These are phyloP conservation scores for Acer negundo DNA, from an alignment of 345 rosid genomes.

Conservation along the genomic window DNA sequence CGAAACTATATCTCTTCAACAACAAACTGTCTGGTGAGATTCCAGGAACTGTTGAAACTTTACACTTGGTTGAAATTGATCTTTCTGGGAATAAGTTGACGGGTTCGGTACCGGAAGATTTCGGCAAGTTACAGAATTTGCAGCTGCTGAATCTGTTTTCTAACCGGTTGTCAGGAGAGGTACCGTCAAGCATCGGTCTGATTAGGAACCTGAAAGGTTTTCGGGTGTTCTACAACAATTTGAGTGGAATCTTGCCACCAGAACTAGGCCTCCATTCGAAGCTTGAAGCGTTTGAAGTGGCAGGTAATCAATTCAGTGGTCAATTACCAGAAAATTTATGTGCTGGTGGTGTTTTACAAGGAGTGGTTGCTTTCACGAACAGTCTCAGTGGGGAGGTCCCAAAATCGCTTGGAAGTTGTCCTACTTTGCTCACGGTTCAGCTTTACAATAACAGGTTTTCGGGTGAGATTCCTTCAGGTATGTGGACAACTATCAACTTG, in stretches of 20 bases:
- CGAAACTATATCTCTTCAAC: slow-evolving; percentile 33
- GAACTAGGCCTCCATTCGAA: slow-evolving; percentile 65
- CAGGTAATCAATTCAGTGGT: slow-evolving; percentile 63
- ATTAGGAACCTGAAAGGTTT: slow-evolving; percentile 45
- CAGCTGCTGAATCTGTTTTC: slow-evolving; percentile 31
- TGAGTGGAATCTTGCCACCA: slow-evolving; percentile 69
- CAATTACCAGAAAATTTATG: slow-evolving; percentile 70
- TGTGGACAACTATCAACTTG: slow-evolving; percentile 63
- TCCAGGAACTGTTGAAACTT: slow-evolving; percentile 46
- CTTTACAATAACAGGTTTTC: slow-evolving; percentile 69
- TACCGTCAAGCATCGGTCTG: slow-evolving; percentile 55
- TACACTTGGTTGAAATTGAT: slow-evolving; percentile 51
- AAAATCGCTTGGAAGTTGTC: slow-evolving; percentile 62
- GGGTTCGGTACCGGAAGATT: slow-evolving; percentile 62
- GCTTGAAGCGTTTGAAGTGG: slow-evolving; percentile 65
- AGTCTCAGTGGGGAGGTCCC: slow-evolving; percentile 71
- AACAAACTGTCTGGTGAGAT: slow-evolving; percentile 62
- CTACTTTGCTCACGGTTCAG: slow-evolving; percentile 53
- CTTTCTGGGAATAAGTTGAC: slow-evolving; percentile 53
- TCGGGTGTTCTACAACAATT: slow-evolving; percentile 51
- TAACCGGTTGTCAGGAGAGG: slow-evolving; percentile 63
- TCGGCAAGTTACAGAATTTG: slow-evolving; percentile 62
- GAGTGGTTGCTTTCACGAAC: slow-evolving; percentile 65
- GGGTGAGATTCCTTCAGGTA: slow-evolving; percentile 68
- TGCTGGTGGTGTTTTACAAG: slow-evolving; percentile 52